A percentile compares a stretch with the other conserved stretches of the same genome.
phyloP scores from a whole-genome alignment of 176 grass and related monocot genomes.

The Dactylis glomerata region DNA sequence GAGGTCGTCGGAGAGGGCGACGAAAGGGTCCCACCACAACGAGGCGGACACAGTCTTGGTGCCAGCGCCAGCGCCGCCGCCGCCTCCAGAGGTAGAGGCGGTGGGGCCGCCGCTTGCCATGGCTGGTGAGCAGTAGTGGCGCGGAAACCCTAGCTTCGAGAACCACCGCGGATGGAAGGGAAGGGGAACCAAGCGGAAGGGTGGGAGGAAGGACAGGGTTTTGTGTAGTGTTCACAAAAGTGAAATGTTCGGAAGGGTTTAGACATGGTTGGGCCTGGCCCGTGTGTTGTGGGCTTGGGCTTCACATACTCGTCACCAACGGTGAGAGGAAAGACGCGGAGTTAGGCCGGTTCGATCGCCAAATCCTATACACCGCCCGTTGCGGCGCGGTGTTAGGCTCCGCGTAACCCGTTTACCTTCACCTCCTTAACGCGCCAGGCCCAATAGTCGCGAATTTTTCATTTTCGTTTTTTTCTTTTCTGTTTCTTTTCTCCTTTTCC shows the following conservation, averaged over 20 bases:
- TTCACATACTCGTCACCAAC: neutral
- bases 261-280: neutral
- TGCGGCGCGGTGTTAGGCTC: too few relatives aligned
- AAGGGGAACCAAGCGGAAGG: neutral
- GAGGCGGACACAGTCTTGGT: constrained; percentile 45
- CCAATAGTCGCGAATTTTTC: too few relatives aligned
- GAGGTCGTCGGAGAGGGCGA: constrained; percentile 73
- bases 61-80: neutral
- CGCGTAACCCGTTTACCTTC: too few relatives aligned
- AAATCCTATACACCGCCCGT: too few relatives aligned
- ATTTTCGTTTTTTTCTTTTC: too few relatives aligned
- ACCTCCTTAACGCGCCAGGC: too few relatives aligned
- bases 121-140: neutral
- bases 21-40: constrained; percentile 92
- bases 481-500: too few relatives aligned
- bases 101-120: constrained; percentile 59
- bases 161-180: neutral
- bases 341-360: too few relatives aligned
- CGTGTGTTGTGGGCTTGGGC: neutral
- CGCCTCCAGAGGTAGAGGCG: neutral
- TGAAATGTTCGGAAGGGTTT: neutral
- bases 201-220: constrained; percentile 3
- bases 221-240: neutral
- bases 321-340: too few relatives aligned
- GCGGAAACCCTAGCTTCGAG: constrained; percentile 38